Percentiles rank a stretch among this genome's conserved stretches.
Conservation (phyloP, 2,329 filamentous ascomycete genomes). For the Acarospora socialis region DNA sequence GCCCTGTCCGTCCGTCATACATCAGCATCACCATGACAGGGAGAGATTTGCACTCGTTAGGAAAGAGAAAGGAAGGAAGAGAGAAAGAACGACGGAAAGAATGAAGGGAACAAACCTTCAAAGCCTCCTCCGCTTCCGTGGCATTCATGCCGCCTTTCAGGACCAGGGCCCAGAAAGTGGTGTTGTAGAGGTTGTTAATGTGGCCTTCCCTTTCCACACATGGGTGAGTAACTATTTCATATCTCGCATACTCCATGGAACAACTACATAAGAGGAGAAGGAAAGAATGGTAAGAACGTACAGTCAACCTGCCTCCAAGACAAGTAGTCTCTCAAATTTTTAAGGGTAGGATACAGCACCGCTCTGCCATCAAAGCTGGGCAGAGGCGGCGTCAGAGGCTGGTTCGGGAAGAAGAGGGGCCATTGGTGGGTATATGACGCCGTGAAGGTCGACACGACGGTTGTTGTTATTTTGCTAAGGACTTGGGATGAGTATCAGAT, state of each 20-base stretch:
- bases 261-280: not conserved
- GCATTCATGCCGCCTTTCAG: slow-evolving; percentile 60
- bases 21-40: slow-evolving; percentile 1
- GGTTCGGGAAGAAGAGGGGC: slow-evolving; percentile 60
- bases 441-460: slow-evolving; percentile 84
- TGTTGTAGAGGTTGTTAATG: slow-evolving; percentile 98
- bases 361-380: slow-evolving; percentile 89
- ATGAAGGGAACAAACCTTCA: slow-evolving; percentile 44
- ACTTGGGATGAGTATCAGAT: no score
- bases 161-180: slow-evolving; percentile 84
- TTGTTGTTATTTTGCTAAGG: slow-evolving; percentile 72
- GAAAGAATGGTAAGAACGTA: slow-evolving; percentile 30
- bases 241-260: not conserved
- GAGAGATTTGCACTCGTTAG: not conserved
- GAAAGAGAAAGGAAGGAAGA: not conserved
- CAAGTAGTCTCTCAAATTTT: slow-evolving; percentile 84
- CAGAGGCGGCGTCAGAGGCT: slow-evolving; percentile 54
- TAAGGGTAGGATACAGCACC: slow-evolving; percentile 71
- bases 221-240: no score
- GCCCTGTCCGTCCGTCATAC: no score
- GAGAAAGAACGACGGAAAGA: not conserved
- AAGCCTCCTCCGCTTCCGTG: slow-evolving; percentile 63
- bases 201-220: slow-evolving; percentile 46
- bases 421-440: slow-evolving; percentile 78
- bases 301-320: slow-evolving; percentile 96